phyloP scores from a whole-genome alignment of 202 grass and related monocot genomes.

The Carex arenaria region DNA sequence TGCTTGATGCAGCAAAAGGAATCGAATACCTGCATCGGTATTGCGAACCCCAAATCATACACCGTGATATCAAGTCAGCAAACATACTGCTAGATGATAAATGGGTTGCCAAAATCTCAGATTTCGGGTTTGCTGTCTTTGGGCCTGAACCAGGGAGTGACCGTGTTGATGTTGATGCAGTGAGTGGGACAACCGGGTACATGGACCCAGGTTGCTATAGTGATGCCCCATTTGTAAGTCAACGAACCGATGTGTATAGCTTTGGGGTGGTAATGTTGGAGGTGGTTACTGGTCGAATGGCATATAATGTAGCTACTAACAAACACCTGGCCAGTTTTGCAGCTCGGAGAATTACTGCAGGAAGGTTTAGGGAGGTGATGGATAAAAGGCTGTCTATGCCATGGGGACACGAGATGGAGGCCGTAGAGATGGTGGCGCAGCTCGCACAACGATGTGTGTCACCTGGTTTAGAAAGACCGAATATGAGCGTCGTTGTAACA shows the following conservation, averaged over 20 bases:
- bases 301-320: not conserved
- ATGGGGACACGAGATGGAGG: not conserved
- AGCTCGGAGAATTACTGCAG: not conserved
- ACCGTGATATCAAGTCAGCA: slow-evolving; percentile 10
- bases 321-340: not conserved
- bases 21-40: not conserved
- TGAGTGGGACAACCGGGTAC: not conserved
- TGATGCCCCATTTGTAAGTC: not conserved
- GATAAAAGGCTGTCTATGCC: not conserved
- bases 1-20: not conserved
- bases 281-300: not conserved
- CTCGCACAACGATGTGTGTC: not conserved
- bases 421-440: not conserved
- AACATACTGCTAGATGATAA: slow-evolving; percentile 15
- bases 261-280: slow-evolving; percentile 12
- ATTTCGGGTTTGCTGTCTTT: not conserved
- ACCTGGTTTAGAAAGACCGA: not conserved
- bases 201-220: not conserved
- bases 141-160: not conserved
- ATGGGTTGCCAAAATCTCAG: not conserved
- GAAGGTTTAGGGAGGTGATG: not conserved
- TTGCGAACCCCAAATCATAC: not conserved
- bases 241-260: not conserved
- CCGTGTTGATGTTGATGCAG: not conserved
- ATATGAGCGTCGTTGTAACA: not conserved